A percentile compares a stretch with the other conserved stretches of the same genome.
phyloP scores from a whole-genome alignment of 2,329 filamentous ascomycete species.

The Calonectria pauciramosa region DNA sequence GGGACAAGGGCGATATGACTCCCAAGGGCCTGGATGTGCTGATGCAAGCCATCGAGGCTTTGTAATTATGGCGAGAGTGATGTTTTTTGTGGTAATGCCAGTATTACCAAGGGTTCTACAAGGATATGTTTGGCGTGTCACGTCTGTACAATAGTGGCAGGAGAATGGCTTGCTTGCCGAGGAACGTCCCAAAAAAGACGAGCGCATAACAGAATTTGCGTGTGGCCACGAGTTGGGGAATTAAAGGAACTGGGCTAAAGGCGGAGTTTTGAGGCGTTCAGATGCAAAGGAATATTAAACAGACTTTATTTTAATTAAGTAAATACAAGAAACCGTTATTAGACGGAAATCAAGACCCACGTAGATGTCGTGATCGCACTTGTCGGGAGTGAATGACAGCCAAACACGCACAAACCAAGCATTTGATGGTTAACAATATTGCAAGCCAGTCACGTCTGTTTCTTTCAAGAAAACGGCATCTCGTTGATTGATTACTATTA shows the following conservation, averaged over 20 bases:
- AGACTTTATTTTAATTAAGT: background rate
- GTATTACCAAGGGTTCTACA: background rate
- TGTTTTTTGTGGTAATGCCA: background rate
- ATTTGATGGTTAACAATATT: background rate
- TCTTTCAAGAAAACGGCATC: too few species aligned
- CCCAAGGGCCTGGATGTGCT: slow-evolving; percentile 71
- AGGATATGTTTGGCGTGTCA: slow-evolving; percentile 26
- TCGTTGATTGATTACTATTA: background rate
- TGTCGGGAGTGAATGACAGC: background rate
- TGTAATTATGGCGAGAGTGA: slow-evolving; percentile 53
- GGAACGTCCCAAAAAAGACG: background rate
- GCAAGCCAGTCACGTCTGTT: too few species aligned
- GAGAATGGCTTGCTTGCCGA: slow-evolving; percentile 27
- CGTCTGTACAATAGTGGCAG: slow-evolving; percentile 28
- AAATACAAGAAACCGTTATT: background rate
- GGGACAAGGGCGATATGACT: slow-evolving; percentile 65
- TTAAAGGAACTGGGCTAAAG: slow-evolving; percentile 2
- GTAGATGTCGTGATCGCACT: background rate
- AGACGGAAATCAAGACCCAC: background rate
- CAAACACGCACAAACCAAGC: background rate
- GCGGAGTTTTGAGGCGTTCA: background rate
- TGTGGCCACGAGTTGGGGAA: slow-evolving; percentile 5
- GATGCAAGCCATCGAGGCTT: slow-evolving; percentile 69
- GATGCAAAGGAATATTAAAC: background rate
- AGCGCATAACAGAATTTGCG: slow-evolving; percentile 18